phyloP scores from a whole-genome alignment of 306 rosid genomes.

The Quercus glauca region DNA sequence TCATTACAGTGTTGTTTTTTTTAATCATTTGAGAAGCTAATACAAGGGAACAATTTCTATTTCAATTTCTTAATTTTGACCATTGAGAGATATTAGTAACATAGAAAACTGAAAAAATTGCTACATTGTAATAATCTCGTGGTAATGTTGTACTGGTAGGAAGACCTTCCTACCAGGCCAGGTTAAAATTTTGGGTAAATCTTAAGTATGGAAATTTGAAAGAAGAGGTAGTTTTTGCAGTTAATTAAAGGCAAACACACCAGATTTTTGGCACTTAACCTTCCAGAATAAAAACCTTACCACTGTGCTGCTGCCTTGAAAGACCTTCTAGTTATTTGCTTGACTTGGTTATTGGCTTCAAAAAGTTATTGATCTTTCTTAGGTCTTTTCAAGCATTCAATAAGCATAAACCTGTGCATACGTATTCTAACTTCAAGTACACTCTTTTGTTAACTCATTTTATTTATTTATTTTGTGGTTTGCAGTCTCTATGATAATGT shows the following conservation, averaged over 20 bases:
- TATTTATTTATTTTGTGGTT: not conserved
- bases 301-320: not conserved
- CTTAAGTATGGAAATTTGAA: not conserved
- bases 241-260: not conserved
- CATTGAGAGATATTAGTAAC: not conserved
- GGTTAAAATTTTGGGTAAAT: not conserved
- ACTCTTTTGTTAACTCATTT: slow-evolving; percentile 6
- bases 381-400: not conserved
- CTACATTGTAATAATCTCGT: not conserved
- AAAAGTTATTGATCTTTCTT: not conserved
- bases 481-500: slow-evolving; percentile 65
- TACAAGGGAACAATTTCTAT: not conserved
- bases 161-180: not conserved
- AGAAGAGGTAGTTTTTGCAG: not conserved
- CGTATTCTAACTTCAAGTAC: not conserved
- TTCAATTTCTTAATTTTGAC: not conserved
- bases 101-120: not conserved
- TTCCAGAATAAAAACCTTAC: not conserved
- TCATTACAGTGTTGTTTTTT: not conserved
- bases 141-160: too few species aligned
- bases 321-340: not conserved
- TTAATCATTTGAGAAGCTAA: not conserved
- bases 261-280: not conserved
- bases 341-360: not conserved
- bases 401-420: not conserved